Evolutionary conservation across 305 asterid species (phyloP).

Genomic region (Fraxinus velutina): DNA sequence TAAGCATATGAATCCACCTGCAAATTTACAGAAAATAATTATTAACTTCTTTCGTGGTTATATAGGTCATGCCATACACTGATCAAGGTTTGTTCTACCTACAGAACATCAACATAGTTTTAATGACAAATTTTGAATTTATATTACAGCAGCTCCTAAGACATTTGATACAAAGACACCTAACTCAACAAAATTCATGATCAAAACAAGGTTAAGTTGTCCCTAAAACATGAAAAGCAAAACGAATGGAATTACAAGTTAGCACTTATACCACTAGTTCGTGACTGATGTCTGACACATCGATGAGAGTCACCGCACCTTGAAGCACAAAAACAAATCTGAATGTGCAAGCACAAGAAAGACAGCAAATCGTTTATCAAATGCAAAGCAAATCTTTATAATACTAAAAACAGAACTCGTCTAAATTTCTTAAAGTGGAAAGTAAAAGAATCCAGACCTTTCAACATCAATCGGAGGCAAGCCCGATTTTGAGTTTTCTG

Average conservation of each 20-base stretch:
- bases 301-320: slow-evolving; percentile 60
- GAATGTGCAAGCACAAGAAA: slow-evolving; percentile 26
- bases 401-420: neutral
- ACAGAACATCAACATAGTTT: neutral
- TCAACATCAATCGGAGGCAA: slow-evolving; percentile 72
- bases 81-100: neutral
- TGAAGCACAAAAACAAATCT: slow-evolving; percentile 80
- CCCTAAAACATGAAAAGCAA: neutral
- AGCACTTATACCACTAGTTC: slow-evolving; percentile 45
- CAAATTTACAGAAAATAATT: slow-evolving; percentile 18
- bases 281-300: slow-evolving; percentile 40
- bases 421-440: neutral
- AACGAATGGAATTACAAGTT: neutral
- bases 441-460: slow-evolving; percentile 46
- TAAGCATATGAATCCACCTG: slow-evolving; percentile 94
- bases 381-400: slow-evolving; percentile 11
- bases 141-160: slow-evolving; percentile 11
- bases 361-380: neutral
- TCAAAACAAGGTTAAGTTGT: neutral
- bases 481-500: slow-evolving; percentile 76
- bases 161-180: neutral
- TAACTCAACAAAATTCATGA: neutral
- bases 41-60: slow-evolving; percentile 7
- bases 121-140: neutral
- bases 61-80: neutral